Evolutionary conservation across 257 asterid genomes (phyloP), one percentile per base, ranked within the genome.

Genomic region (Solanum ossicruentum): DNA sequence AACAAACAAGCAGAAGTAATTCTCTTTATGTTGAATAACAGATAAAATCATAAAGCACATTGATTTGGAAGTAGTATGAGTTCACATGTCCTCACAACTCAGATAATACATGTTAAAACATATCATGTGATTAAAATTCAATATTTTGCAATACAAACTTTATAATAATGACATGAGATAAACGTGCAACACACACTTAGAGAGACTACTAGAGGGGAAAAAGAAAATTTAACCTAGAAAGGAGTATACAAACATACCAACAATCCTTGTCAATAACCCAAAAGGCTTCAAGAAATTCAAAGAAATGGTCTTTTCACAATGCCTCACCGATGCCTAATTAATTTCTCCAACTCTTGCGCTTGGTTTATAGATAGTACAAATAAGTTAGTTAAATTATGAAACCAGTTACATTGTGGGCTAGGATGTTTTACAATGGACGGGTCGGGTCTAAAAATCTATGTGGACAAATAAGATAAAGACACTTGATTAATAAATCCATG

Each of bases 201-300:
- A 60, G 32, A 60, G 15, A 20, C 32, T n/a, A 58, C 15, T 58
- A 56, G 61, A 56, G 10, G 61, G 61, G 10, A 7, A 56, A 17
- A 56, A 56, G 7, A 18, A 13, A 20, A 56, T 17, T 13, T 56
- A 17, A 56, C 61, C 10, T 56, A 7, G 61, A 56, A 56, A 17
- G 8, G 4, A 55, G n/a, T 55, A 8, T 55, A 55, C 2, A 12
- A 18, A 54, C 90, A 78, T 71, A 89, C 91, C 93, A 60, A 90
- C 92, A 91, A 77, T 92, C 93, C 86, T 86, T 91, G 84, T 92
- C 95, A 9, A 91, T 91, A 36, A 92, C 85, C 66, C 82, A 78
- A 67, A 92, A 91, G 13, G 94, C 93, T 82, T 92, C 95, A 12
- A 88, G 81, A 80, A 91, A 88, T 85, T 91, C 94, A 57, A 89